Conservation (phyloP, 345 rosid species). For the Citrus unshiu region DNA sequence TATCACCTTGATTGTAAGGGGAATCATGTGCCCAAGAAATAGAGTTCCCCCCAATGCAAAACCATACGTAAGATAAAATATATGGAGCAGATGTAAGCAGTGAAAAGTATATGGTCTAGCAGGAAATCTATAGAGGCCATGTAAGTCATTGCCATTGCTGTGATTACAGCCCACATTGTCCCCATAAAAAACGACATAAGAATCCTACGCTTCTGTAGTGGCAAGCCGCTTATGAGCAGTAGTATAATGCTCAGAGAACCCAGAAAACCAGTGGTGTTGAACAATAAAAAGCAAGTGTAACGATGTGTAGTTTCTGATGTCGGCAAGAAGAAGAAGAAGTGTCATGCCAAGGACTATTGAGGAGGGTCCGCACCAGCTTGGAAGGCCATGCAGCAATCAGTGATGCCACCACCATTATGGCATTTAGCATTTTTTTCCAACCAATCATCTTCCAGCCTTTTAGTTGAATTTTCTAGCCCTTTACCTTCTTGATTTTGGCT, state of each 20-base stretch:
- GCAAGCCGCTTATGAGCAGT: conserved; percentile 22
- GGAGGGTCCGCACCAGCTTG: conserved; percentile 28
- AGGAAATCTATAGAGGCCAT: not conserved
- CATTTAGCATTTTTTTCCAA: conserved; percentile 4
- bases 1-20: not conserved
- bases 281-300: not conserved
- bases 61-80: not conserved
- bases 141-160: not conserved
- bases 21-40: not conserved
- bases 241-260: conserved; percentile 24
- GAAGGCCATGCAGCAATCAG: conserved; percentile 32
- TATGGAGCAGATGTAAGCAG: not conserved
- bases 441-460: not conserved
- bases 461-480: not conserved
- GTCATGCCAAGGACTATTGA: conserved; percentile 14
- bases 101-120: not conserved
- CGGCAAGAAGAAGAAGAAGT: not conserved
- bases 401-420: conserved; percentile 30
- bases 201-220: not conserved
- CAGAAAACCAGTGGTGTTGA: conserved; percentile 14
- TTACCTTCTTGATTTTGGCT: not conserved
- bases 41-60: not conserved
- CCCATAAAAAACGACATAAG: conserved; percentile 5
- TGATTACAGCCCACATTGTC: conserved; percentile 22
- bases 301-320: not conserved